A percentile compares a stretch with the other conserved stretches of the same genome.
Conservation (phyloP, 2,329 filamentous ascomycete species). For the Harringtonia lauricola region DNA sequence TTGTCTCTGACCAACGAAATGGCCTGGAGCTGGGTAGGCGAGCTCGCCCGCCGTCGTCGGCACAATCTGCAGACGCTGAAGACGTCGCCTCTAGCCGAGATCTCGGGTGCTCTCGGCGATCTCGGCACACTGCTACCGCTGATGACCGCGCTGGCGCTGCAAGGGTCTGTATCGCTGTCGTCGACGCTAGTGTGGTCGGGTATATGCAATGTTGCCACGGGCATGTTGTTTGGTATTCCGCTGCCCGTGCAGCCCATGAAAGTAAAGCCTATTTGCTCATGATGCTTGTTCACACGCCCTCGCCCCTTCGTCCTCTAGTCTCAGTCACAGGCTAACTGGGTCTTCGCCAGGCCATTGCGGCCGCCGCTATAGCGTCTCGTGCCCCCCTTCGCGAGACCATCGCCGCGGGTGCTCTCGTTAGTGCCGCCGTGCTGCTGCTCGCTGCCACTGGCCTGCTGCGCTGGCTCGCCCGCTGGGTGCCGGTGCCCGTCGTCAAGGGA, state of each 20-base stretch:
- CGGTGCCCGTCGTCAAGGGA: constrained; percentile 81
- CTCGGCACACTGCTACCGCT: constrained; percentile 83
- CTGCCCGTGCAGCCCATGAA: constrained; percentile 86
- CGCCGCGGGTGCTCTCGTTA: constrained; percentile 76
- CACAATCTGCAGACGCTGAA: constrained; percentile 40
- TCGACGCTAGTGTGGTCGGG: constrained; percentile 84
- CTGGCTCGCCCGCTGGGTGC: constrained; percentile 63
- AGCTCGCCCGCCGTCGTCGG: constrained; percentile 22
- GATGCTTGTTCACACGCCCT: no score
- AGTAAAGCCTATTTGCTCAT: constrained; percentile 23
- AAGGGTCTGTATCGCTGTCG: constrained; percentile 68
- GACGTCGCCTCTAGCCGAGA: constrained; percentile 48
- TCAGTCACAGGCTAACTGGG: background rate
- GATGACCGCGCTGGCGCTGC: constrained; percentile 73
- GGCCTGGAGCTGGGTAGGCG: constrained; percentile 10
- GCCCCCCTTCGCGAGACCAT: constrained; percentile 61
- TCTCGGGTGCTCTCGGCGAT: constrained; percentile 81
- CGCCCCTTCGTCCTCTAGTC: background rate
- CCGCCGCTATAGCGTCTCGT: constrained; percentile 65
- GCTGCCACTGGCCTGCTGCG: constrained; percentile 69
- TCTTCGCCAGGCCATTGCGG: constrained; percentile 60
- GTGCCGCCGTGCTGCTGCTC: constrained; percentile 60
- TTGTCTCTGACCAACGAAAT: constrained; percentile 3
- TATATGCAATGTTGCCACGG: constrained; percentile 75
- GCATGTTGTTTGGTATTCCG: constrained; percentile 74